phyloP scores from a whole-genome alignment of 2,329 filamentous ascomycete genomes.

The Pseudogymnoascus sp. region DNA sequence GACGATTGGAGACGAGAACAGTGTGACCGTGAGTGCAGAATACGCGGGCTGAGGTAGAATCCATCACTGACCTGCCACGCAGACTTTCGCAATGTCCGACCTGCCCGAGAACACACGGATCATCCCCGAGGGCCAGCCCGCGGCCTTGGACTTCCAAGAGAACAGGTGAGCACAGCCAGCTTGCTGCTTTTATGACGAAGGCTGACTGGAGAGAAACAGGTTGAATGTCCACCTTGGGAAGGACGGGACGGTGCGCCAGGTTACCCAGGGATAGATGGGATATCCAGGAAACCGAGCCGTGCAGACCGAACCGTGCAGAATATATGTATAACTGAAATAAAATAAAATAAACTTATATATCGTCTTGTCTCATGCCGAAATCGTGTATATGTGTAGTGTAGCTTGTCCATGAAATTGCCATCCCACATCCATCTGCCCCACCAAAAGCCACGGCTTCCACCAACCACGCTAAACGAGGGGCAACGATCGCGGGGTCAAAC shows the following conservation, averaged over 20 bases:
- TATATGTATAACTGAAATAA: background rate
- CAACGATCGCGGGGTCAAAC: conserved; percentile 9
- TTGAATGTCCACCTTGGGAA: background rate
- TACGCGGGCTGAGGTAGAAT: no score
- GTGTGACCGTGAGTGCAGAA: background rate
- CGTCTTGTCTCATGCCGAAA: background rate
- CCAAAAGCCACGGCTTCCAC: background rate
- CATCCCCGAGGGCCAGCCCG: background rate
- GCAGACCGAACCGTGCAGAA: background rate
- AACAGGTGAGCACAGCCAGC: background rate
- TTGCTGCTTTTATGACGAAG: background rate
- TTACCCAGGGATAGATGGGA: background rate
- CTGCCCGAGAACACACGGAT: background rate
- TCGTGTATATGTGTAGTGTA: background rate
- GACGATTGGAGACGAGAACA: conserved; percentile 3
- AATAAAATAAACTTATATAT: background rate
- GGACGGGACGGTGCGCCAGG: background rate
- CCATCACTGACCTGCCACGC: background rate
- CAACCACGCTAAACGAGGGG: conserved; percentile 8
- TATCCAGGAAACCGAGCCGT: background rate
- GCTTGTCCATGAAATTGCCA: no score
- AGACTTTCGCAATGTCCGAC: background rate
- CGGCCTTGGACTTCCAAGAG: background rate
- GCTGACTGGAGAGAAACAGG: background rate
- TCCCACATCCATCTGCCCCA: background rate